A percentile compares a stretch with the other conserved stretches of the same genome.
Conservation (phyloP, 148 eudicot genomes). For the Euryodendron excelsum region DNA sequence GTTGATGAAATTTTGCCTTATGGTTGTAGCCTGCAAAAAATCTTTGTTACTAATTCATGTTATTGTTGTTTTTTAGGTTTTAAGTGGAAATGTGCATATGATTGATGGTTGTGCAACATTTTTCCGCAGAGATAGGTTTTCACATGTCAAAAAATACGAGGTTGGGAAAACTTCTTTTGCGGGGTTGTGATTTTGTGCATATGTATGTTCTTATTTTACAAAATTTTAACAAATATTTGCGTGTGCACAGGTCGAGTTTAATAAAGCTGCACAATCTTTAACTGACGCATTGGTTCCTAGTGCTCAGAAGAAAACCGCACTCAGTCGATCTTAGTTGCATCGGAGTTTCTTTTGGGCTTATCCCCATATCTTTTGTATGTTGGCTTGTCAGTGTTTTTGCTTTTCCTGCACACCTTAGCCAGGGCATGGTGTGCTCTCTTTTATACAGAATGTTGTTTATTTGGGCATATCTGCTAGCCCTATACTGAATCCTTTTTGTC, state of each 20-base stretch:
- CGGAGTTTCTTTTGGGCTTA: neutral
- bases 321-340: constrained; percentile 40
- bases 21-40: neutral
- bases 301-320: constrained; percentile 84
- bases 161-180: constrained; percentile 26
- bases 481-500: too few species aligned
- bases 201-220: neutral
- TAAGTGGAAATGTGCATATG: constrained; percentile 43
- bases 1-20: constrained; percentile 10
- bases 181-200: neutral
- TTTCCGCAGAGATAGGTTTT: constrained; percentile 95
- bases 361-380: neutral
- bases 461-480: too few species aligned
- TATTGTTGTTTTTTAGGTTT: constrained; percentile 47
- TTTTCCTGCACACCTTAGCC: too few species aligned
- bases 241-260: constrained; percentile 86
- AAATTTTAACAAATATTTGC: neutral
- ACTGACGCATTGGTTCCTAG: constrained; percentile 88
- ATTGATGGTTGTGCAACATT: constrained; percentile 98
- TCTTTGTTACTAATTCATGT: neutral
- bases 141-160: constrained; percentile 99
- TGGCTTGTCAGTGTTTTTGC: neutral
- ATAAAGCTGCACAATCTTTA: constrained; percentile 97
- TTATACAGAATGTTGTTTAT: too few species aligned
- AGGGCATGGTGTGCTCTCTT: too few species aligned